A percentile compares a stretch with the other conserved stretches of the same genome.
phyloP scores from a whole-genome alignment of 2,329 filamentous ascomycete species.

The Calonectria multiphialidica region DNA sequence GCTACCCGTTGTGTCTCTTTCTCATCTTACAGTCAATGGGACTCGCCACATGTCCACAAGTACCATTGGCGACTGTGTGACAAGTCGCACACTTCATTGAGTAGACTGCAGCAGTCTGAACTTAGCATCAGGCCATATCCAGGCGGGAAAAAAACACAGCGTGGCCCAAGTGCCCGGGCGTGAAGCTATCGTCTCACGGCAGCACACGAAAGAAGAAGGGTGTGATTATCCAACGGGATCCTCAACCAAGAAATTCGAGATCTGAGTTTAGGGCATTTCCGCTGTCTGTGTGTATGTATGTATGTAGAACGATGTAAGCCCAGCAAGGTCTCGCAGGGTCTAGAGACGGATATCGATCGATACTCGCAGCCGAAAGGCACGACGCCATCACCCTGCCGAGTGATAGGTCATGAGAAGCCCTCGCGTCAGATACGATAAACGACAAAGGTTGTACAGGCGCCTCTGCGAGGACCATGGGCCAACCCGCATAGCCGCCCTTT shows the following conservation, averaged over 20 bases:
- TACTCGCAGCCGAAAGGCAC: not conserved
- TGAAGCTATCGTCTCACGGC: too few species aligned
- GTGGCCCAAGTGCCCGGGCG: too few species aligned
- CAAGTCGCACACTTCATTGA: too few species aligned
- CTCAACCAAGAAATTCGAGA: not conserved
- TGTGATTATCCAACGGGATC: not conserved
- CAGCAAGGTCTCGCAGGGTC: not conserved
- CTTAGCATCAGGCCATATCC: too few species aligned
- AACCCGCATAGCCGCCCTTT: not conserved
- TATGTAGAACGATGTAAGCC: not conserved
- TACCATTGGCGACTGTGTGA: too few species aligned
- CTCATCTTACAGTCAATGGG: too few species aligned
- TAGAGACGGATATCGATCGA: not conserved
- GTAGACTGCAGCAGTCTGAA: too few species aligned
- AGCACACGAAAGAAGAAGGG: not conserved
- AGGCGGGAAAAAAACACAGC: too few species aligned
- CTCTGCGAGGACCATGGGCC: not conserved
- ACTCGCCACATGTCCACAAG: too few species aligned
- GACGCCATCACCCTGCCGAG: not conserved
- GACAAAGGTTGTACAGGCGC: not conserved
- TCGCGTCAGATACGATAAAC: not conserved
- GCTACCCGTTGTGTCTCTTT: too few species aligned
- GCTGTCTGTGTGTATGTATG: too few species aligned
- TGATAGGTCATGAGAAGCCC: not conserved
- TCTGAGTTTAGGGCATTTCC: not conserved